These are phyloP conservation scores for Populus tomentosa DNA, from an alignment of 441 rosid genomes.

Conservation along the genomic window DNA sequence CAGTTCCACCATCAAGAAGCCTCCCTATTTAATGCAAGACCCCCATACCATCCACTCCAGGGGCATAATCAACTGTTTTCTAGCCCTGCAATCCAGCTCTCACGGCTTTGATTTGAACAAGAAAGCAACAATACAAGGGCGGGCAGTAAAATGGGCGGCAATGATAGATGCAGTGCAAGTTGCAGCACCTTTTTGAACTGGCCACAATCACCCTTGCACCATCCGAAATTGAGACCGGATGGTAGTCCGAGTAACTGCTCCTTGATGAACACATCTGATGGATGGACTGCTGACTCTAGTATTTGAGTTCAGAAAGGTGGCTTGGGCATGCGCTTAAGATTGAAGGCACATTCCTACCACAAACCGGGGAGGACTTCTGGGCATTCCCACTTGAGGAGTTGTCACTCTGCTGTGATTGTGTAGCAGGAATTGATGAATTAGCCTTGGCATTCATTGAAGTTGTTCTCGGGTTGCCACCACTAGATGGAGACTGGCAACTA, in stretches of 20 bases:
- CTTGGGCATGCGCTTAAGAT: conserved; percentile 48
- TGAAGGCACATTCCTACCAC: conserved; percentile 52
- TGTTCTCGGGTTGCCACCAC: conserved; percentile 66
- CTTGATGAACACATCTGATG: not conserved
- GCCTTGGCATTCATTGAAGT: conserved; percentile 48
- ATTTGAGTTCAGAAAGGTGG: conserved; percentile 48
- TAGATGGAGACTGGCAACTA: conserved; percentile 47
- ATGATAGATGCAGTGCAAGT: not conserved
- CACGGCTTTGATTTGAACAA: not conserved
- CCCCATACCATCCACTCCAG: not conserved
- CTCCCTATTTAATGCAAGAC: not conserved
- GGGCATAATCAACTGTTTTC: not conserved
- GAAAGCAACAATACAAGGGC: not conserved
- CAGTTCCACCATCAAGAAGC: not conserved
- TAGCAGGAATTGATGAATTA: conserved; percentile 38
- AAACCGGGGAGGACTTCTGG: conserved; percentile 40
- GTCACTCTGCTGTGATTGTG: conserved; percentile 41
- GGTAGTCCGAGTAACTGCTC: not conserved
- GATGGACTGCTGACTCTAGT: conserved; percentile 15
- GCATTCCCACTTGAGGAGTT: conserved; percentile 35
- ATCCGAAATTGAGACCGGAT: not conserved
- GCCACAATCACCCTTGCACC: not conserved
- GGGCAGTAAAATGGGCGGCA: not conserved
- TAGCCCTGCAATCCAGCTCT: not conserved
- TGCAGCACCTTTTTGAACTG: not conserved